Conservation (phyloP, 1,284 basidiomycete genomes). For the Anthracocystis setariae region DNA sequence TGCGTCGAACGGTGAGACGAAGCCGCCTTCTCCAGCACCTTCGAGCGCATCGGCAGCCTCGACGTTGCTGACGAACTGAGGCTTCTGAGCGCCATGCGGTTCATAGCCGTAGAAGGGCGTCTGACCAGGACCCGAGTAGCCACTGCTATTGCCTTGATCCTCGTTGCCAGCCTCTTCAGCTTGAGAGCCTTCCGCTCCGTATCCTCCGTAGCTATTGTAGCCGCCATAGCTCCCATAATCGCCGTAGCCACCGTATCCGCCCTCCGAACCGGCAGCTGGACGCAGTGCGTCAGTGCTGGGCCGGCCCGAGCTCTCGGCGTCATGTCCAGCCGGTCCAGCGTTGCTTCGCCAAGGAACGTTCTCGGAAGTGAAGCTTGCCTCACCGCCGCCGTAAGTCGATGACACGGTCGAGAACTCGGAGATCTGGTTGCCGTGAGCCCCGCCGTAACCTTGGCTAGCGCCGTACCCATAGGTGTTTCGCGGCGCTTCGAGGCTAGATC, state of each 20-base stretch:
- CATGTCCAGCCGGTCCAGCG: constrained; percentile 11
- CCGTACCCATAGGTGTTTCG: constrained; percentile 15
- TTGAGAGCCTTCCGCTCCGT: constrained; percentile 18
- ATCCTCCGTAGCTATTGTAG: constrained; percentile 26
- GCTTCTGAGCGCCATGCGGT: constrained; percentile 53
- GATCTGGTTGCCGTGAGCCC: constrained; percentile 15
- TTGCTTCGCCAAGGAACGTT: constrained; percentile 29
- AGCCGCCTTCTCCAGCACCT: constrained; percentile 68
- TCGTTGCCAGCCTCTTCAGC: constrained; percentile 16
- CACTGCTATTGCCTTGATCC: constrained; percentile 20
- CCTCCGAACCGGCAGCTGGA: constrained; percentile 17
- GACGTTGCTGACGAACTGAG: constrained; percentile 66
- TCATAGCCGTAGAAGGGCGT: constrained; percentile 60
- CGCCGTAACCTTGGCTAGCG: constrained; percentile 8
- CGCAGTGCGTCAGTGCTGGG: constrained; percentile 21
- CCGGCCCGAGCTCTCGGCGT: constrained; percentile 24
- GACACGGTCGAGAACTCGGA: constrained; percentile 30
- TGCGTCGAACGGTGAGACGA: constrained; percentile 86
- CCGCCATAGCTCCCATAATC: constrained; percentile 33
- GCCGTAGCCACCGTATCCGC: constrained; percentile 24
- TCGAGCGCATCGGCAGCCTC: constrained; percentile 35
- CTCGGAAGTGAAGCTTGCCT: constrained; percentile 43
- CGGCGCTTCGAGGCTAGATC: constrained; percentile 30
- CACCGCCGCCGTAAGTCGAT: constrained; percentile 32
- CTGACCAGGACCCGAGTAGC: constrained; percentile 19